A percentile compares a stretch with the other conserved stretches of the same genome.
Evolutionary conservation across 257 asterid species (phyloP).

Genomic region (Nicotiana sylvestris): DNA sequence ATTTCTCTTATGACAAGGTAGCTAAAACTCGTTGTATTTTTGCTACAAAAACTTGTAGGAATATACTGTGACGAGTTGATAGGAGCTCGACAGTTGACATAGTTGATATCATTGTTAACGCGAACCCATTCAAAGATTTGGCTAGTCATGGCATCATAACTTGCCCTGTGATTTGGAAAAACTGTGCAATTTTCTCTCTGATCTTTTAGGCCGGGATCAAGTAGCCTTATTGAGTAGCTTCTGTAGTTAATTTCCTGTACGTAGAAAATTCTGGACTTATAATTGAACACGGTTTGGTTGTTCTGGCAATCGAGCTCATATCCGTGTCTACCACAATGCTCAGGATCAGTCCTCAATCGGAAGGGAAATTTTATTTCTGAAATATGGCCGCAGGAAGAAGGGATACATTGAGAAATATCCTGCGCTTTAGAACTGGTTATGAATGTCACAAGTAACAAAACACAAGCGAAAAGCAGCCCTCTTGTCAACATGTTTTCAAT

Average conservation of each 20-base stretch:
- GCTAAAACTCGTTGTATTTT: slow-evolving; percentile 15
- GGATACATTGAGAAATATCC: slow-evolving; percentile 26
- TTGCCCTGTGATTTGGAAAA: slow-evolving; percentile 10
- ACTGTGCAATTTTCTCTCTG: not conserved
- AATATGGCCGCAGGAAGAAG: slow-evolving; percentile 48
- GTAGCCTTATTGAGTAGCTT: slow-evolving; percentile 42
- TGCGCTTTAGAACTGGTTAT: slow-evolving; percentile 27
- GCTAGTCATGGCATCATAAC: slow-evolving; percentile 8
- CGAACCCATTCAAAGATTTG: not conserved
- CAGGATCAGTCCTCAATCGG: slow-evolving; percentile 38
- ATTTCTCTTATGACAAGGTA: slow-evolving; percentile 30
- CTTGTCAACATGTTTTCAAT: not conserved
- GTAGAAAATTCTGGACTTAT: slow-evolving; percentile 24
- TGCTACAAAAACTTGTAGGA: slow-evolving; percentile 33
- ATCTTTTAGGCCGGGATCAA: slow-evolving; percentile 42
- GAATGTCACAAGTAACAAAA: slow-evolving; percentile 7
- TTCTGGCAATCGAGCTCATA: slow-evolving; percentile 46
- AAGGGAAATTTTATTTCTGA: slow-evolving; percentile 46
- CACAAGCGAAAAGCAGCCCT: slow-evolving; percentile 16
- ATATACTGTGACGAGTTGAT: slow-evolving; percentile 28
- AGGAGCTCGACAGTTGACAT: slow-evolving; percentile 35
- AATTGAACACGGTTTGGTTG: slow-evolving; percentile 26
- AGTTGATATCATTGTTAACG: slow-evolving; percentile 6
- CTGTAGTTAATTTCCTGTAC: slow-evolving; percentile 39
- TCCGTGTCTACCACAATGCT: slow-evolving; percentile 31